phyloP scores from a whole-genome alignment of 73 alveolate species.

The Tetrahymena borealis region DNA sequence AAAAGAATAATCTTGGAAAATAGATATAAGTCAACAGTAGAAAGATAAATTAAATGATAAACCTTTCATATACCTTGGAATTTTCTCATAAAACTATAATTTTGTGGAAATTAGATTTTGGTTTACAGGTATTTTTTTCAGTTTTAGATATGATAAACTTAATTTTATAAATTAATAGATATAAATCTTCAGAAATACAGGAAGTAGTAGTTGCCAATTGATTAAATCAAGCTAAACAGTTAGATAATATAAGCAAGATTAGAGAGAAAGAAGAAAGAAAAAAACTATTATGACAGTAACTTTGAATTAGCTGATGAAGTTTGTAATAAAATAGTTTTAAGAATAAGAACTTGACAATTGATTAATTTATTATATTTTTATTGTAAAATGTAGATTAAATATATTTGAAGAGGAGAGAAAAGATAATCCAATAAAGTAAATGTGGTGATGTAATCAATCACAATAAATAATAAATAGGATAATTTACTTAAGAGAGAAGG shows the following conservation, averaged over 20 bases:
- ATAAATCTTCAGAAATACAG: not conserved
- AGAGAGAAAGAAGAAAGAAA: not conserved
- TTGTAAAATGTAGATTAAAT: not conserved
- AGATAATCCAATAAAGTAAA: not conserved
- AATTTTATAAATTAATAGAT: not conserved
- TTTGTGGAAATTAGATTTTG: not conserved
- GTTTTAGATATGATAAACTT: not conserved
- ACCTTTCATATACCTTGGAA: not conserved
- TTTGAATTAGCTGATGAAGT: not conserved
- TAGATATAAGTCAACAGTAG: not conserved
- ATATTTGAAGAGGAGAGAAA: not conserved
- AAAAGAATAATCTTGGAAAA: not conserved
- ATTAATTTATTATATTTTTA: not conserved
- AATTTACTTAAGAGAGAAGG: not conserved
- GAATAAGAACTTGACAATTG: not conserved
- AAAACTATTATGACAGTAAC: not conserved
- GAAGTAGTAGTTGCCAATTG: not conserved
- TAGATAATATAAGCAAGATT: not conserved
- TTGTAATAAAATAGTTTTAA: not conserved
- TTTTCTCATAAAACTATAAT: not conserved
- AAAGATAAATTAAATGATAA: not conserved
- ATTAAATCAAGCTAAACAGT: not conserved
- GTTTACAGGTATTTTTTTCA: not conserved
- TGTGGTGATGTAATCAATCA: not conserved
- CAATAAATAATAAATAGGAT: not conserved